These are phyloP conservation scores for Ampelocalamus luodianensis DNA, from an alignment of 176 grass and related monocot species.

Conservation along the genomic window DNA sequence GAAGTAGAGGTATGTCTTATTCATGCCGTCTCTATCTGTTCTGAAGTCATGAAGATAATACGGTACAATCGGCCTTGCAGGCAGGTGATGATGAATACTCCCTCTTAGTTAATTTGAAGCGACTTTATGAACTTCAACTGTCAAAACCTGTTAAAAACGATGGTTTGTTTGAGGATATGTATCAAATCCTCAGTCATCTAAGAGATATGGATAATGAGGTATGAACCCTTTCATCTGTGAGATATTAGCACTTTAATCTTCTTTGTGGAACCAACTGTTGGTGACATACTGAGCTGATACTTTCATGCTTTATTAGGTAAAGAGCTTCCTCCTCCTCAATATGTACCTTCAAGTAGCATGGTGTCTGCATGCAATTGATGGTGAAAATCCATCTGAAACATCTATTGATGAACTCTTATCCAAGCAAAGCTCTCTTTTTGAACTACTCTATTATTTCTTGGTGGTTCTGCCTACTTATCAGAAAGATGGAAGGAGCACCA, in stretches of 20 bases:
- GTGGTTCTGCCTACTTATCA: conserved; percentile 69
- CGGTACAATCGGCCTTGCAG: conserved; percentile 47
- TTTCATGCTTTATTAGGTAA: conserved; percentile 64
- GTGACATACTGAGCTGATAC: conserved; percentile 27
- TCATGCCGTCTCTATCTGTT: conserved; percentile 18
- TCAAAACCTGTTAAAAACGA: conserved; percentile 71
- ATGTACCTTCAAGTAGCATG: conserved; percentile 95
- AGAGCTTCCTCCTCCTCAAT: conserved; percentile 94
- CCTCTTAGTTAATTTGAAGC: conserved; percentile 95
- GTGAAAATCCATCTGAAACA: conserved; percentile 70
- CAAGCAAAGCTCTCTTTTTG: conserved; percentile 74
- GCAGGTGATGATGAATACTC: conserved; percentile 99
- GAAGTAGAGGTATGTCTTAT: conserved; percentile 76
- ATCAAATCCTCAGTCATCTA: conserved; percentile 71
- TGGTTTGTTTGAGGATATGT: conserved; percentile 87
- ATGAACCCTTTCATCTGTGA: conserved; percentile 34
- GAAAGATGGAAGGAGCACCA: conserved; percentile 75
- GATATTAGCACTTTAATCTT: conserved; percentile 39
- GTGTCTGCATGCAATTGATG: conserved; percentile 78
- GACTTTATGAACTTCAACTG: conserved; percentile 92
- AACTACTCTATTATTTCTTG: conserved; percentile 77
- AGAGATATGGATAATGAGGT: conserved; percentile 97
- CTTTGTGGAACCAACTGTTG: background rate
- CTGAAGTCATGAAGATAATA: conserved; percentile 38
- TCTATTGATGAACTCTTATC: conserved; percentile 70